A percentile compares a stretch with the other conserved stretches of the same genome.
Conservation (phyloP, 2,329 filamentous ascomycete species). For the Diaporthe caulivora region DNA sequence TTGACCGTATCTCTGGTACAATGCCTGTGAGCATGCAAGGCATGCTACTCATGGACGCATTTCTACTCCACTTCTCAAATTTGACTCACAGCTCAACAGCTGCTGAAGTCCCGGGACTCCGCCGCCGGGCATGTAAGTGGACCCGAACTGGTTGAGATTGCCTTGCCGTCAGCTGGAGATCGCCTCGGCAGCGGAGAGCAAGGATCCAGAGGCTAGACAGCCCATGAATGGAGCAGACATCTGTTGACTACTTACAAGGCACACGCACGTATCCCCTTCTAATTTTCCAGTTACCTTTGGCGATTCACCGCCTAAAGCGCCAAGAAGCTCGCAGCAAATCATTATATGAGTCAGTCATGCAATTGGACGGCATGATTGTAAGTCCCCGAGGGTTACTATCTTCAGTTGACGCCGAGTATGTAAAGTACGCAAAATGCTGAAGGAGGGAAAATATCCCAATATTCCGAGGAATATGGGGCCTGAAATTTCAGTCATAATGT, state of each 20-base stretch:
- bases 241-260: not conserved
- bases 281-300: no score
- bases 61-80: not conserved
- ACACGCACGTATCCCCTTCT: no score
- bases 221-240: not conserved
- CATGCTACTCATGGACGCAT: not conserved
- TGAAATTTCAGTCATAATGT: no score
- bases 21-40: not conserved
- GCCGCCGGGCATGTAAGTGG: not conserved
- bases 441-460: no score
- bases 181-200: not conserved
- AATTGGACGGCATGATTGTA: no score
- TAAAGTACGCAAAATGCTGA: no score
- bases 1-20: not conserved
- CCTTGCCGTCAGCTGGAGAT: not conserved
- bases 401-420: no score
- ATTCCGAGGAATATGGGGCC: no score
- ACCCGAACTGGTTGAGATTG: not conserved
- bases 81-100: constrained; percentile 12
- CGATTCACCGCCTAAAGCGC: no score
- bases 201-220: not conserved
- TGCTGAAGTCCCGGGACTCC: not conserved
- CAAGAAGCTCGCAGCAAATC: no score
- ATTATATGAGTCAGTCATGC: no score
- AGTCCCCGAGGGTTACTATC: no score